Base-by-base conservation (phyloP, 805 yeast genomes). In the Dipodascus geniculatus region DNA sequence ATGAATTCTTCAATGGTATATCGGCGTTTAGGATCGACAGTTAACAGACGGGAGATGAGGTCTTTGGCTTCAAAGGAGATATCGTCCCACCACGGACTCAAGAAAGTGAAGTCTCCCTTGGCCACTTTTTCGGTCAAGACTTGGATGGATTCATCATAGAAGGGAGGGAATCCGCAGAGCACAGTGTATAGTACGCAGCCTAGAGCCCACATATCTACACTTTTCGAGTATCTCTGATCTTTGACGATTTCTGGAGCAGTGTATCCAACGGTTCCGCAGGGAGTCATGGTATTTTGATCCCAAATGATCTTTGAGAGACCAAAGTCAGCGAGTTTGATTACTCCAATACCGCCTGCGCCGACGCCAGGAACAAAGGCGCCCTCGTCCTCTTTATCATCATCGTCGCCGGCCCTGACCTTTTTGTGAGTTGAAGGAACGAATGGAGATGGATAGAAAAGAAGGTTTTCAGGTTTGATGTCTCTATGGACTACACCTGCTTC, bases 171-270 rank as follows among this genome's bases (percentile, higher is more conserved):
- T 2, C 99, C 99, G 71, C 98, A 93, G 38, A 93, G 71, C 47
- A 93, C 73, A 0, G 98, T 93, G 65, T 93, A 93, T 54, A 93
- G 71, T 0, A 93, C 96, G 71, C 99, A 93, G 0, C 99, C 99
- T 53, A 93, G 74, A 3, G 97, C 97, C 99, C 99, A 93, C 93
- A 93, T 87, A 66, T 93, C 99, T 38, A 93, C 99, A 58, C 89
- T 84, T 71, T 87, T 88, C 1, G 96, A 86, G 65, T 93, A 93
- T 49, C 82, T 77, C 71, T 90, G 95, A 68, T 93, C 98, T 59
- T 85, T 82, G 44, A 93, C 98, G 60, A 93, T 91, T 68, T 93
- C 99, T 0, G 99, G 99, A 0, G 99, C 99, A 2, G 98, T 91
- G 65, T 93, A 93, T 2, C 98, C 98, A 17, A 93, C 96, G 0